Evolutionary conservation across 1,139 yeast species (phyloP).

Genomic region (Diutina sp.): DNA sequence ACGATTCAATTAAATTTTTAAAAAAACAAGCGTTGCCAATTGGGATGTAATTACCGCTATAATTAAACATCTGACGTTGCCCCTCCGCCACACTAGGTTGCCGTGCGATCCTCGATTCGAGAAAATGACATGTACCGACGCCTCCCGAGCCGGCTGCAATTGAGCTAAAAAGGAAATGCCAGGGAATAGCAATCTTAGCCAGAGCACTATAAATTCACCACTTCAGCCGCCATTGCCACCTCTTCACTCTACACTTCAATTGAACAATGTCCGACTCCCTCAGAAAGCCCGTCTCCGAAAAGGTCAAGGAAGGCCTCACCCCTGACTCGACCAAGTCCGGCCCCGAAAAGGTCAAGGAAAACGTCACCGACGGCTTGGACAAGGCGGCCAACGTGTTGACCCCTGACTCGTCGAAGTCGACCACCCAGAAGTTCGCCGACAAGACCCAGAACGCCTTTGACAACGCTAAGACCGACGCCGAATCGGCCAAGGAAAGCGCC

Average conservation of each 20-base stretch:
- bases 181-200: background rate
- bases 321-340: conserved; percentile 1
- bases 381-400: conserved; percentile 1
- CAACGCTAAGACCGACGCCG: background rate
- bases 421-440: background rate
- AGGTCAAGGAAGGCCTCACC: background rate
- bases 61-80: background rate
- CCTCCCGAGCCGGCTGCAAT: background rate
- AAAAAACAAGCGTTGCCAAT: too few species aligned
- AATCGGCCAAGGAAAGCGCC: background rate
- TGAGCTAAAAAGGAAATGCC: background rate
- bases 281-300: conserved; percentile 1
- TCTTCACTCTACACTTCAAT: background rate
- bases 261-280: background rate
- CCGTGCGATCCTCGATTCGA: background rate
- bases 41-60: too few species aligned
- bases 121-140: background rate
- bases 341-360: background rate
- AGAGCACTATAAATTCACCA: too few species aligned
- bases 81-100: background rate
- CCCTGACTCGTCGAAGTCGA: background rate
- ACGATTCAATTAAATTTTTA: too few species aligned
- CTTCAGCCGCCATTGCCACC: background rate
- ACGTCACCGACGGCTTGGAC: conserved; percentile 10
- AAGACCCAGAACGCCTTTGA: background rate